Evolutionary conservation across 2,329 filamentous ascomycete genomes (phyloP), one percentile per base, ranked within the genome.

Genomic region (Fonsecaea nubica): DNA sequence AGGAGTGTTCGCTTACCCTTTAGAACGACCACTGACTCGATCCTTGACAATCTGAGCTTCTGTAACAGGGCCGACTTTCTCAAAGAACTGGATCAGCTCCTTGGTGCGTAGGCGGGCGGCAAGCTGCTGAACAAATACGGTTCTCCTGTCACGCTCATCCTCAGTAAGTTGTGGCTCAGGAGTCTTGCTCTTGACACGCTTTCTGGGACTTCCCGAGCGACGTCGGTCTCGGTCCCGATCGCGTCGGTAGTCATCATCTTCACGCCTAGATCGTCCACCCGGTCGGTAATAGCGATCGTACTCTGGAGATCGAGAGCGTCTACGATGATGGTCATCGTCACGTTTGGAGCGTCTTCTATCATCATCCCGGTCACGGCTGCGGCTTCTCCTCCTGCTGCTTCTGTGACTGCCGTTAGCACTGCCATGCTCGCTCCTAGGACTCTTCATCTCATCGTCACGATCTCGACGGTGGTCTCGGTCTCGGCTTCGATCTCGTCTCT

Each of bases 1-100:
- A 61, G 67, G 54, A 50, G 58, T 60, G 66, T 57, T 42, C 10
- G 78, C 90, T 76, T 85, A 97, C 94, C 95, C 95, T 85, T 99
- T 99, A 69, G 93, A 97, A 81, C 95, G 92, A 74, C 93, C 92
- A 81, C 93, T 97, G 70, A 99, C 93, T 69, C 95, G 88, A 75
- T 99, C 95, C 81, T 98, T 98, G 61, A 99, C 95, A 75, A 99
- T 99, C 82, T 98, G 95, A 58, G 95, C 95, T 79, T 98, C 95
- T 74, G 95, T 96, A 63, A 99, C 95, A 45, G 92, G 89, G 70
- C 95, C 95, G 74, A 95, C 91, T 80, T 94, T 93, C 78, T 97
- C 92, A 76, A 99, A 99, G 79, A 99, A 99, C 69, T 89, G 87
- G 79, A 96, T 94, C 70, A 99, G 85, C 79, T 98, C 93, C 76